phyloP scores from a whole-genome alignment of 164 flowering plant genomes.

The Euptelea pleiosperma region DNA sequence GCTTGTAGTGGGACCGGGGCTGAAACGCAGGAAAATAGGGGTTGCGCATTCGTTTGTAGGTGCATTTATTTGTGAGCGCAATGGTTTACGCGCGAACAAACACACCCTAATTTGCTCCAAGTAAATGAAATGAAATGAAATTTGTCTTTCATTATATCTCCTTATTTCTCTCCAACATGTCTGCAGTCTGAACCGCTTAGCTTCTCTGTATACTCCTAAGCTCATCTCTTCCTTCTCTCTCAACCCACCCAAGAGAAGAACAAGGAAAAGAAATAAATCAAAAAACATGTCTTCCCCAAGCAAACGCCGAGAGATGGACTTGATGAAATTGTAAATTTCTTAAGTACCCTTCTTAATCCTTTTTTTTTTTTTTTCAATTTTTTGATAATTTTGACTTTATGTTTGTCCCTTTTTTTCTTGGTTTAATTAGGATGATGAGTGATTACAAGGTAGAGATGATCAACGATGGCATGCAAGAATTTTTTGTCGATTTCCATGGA shows the following conservation, averaged over 20 bases:
- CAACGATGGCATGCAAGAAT: slow-evolving; percentile 94
- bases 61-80: no score
- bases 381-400: slow-evolving; percentile 6
- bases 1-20: no score
- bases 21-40: no score
- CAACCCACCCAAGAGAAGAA: background rate
- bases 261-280: no score
- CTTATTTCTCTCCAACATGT: slow-evolving; percentile 15
- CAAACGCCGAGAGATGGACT: slow-evolving; percentile 78
- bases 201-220: background rate
- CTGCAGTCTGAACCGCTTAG: slow-evolving; percentile 2
- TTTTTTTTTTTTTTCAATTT: slow-evolving; percentile 6
- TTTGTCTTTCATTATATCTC: background rate
- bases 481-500: slow-evolving; percentile 86
- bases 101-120: background rate
- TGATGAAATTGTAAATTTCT: slow-evolving; percentile 60
- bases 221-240: slow-evolving; percentile 7
- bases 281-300: slow-evolving; percentile 73
- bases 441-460: slow-evolving; percentile 77
- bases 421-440: slow-evolving; percentile 29
- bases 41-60: no score
- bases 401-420: background rate
- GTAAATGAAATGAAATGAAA: slow-evolving; percentile 3
- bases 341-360: background rate
- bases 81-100: no score